These are phyloP conservation scores for Sporothrix brunneoviolacea DNA, from an alignment of 2,329 filamentous ascomycete species.

Conservation along the genomic window DNA sequence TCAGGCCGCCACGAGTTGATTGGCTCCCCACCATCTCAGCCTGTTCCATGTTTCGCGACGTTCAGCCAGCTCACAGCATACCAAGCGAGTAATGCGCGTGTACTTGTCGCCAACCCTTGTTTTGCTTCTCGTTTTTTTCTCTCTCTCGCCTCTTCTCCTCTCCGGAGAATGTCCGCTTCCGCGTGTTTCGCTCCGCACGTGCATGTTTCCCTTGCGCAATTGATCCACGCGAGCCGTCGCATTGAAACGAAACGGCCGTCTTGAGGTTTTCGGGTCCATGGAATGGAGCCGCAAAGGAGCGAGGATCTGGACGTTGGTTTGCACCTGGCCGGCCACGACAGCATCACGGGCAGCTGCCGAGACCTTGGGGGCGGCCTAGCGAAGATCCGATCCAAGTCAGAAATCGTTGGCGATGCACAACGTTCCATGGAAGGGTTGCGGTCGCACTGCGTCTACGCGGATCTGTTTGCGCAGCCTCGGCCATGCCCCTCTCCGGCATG, in stretches of 20 bases:
- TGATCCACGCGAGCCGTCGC: conserved; percentile 1
- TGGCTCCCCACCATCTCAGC: conserved; percentile 5
- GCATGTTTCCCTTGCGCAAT: neutral
- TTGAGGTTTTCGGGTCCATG: no score
- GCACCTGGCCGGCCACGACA: no score
- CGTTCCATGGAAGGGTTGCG: neutral
- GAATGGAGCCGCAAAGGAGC: no score
- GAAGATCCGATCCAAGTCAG: no score
- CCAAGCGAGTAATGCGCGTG: no score
- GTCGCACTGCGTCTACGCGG: neutral
- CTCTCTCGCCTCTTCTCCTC: neutral
- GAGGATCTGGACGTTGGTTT: no score
- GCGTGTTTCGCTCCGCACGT: neutral
- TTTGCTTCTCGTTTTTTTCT: no score
- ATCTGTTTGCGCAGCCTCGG: neutral
- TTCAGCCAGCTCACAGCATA: neutral
- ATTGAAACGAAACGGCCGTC: neutral
- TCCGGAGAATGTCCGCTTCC: no score
- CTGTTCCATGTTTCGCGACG: conserved; percentile 3
- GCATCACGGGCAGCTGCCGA: no score
- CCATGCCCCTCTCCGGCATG: neutral
- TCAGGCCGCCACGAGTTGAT: conserved; percentile 1
- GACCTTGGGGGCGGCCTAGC: no score
- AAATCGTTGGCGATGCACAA: neutral
- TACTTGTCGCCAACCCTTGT: no score